Base-by-base conservation (phyloP, 1,284 basidiomycete genomes). In the Boletellus deceptivus region DNA sequence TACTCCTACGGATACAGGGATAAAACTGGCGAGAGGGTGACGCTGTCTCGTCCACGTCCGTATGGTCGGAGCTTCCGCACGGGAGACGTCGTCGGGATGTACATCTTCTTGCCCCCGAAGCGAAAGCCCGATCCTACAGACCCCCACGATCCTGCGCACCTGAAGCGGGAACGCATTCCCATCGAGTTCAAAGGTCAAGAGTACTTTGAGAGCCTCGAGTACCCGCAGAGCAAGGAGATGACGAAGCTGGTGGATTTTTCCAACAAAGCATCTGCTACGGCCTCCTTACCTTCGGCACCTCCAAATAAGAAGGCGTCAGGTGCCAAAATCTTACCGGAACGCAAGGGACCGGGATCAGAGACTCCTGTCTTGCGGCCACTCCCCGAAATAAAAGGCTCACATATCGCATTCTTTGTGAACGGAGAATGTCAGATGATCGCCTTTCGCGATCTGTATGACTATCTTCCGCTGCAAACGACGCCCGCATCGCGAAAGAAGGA, bases 111-210 rank as follows among this genome's bases (percentile, higher is more conserved):
- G 3, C 96, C 96, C 2, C 75, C 81, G 0, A 77, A 79, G 36
- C 76, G 79, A 33, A 65, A 75, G 57, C 76, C 82, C 6, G 72
- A 79, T 59, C 72, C 70, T 41, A 74, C 79, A 40, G 83, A 88
- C 59, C 75, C 78, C 3, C 69, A 82, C 60, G 91, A 96, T 64
- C 83, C 87, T 1, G 87, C 86, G 1, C 83, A 84, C 58, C 72
- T 95, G 54, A 83, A 86, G 59, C 83, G 94, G 47, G 89, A 92
- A 67, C 87, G 94, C 46, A 89, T 95, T 49, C 84, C 95, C 2
- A 96, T 99, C 64, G 88, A 92, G 51, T 93, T 93, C 74, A 95
- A 95, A 69, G 91, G 91, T n/a, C 93, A 96, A 69, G 86, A 93
- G 55, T 96, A 97, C 68, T 98, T 98, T 68, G 97, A 99, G 71